These are phyloP conservation scores for Claviceps fusiformis DNA, from an alignment of 2,329 filamentous ascomycete genomes.

Conservation along the genomic window DNA sequence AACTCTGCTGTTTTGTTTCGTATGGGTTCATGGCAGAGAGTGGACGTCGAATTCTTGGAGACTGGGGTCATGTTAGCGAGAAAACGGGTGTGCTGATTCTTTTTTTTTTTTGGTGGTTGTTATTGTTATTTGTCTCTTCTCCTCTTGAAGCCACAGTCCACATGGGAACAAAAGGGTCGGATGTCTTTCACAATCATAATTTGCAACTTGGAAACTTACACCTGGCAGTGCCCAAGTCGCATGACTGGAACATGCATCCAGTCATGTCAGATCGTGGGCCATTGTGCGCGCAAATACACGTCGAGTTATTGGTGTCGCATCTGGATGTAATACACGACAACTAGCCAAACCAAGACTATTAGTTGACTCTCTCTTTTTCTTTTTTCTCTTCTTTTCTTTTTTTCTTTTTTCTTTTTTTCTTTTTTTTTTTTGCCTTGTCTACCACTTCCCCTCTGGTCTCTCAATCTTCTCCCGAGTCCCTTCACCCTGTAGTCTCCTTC, in stretches of 20 bases:
- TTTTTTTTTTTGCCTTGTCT: too few species aligned
- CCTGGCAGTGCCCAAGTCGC: slow-evolving; percentile 1
- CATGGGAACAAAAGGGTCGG: too few species aligned
- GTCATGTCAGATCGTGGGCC: slow-evolving; percentile 9
- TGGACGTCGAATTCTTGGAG: slow-evolving; percentile 10
- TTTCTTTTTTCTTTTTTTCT: too few species aligned
- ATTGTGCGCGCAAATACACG: slow-evolving; percentile 7
- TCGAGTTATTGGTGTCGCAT: slow-evolving; percentile 7
- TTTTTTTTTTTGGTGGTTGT: too few species aligned
- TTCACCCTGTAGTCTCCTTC: too few species aligned
- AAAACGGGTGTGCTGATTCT: too few species aligned
- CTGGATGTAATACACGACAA: slow-evolving; percentile 8
- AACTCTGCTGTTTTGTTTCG: slow-evolving; percentile 16
- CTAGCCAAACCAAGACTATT: slow-evolving; percentile 2
- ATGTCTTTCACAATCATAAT: too few species aligned
- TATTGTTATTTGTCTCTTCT: too few species aligned
- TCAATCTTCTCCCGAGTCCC: too few species aligned
- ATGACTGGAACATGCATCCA: slow-evolving; percentile 12
- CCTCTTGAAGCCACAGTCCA: too few species aligned
- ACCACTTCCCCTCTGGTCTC: too few species aligned
- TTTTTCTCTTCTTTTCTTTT: too few species aligned
- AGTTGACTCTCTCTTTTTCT: not conserved
- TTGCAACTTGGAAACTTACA: slow-evolving; percentile 1
- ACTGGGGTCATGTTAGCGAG: not conserved
- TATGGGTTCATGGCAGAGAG: slow-evolving; percentile 9